Base-by-base conservation (phyloP, 139 green algal genomes). In the Chlorella sp. region DNA sequence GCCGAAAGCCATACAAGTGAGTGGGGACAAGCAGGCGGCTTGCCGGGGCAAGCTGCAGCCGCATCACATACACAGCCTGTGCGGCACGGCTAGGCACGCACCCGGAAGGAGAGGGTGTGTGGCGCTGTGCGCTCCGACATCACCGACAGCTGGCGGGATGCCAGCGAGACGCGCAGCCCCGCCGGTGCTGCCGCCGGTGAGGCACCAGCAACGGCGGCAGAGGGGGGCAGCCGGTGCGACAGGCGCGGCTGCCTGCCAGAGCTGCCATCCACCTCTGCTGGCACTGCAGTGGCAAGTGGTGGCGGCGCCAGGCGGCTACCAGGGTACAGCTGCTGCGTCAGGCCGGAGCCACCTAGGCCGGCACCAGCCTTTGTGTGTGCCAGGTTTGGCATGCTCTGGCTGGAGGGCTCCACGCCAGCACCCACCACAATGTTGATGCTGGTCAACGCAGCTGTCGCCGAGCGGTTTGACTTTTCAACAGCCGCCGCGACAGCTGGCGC, bases 331-430 rank as follows among this genome's bases (percentile, higher is more conserved):
- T 39, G 36, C 78, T 83, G 78, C 78, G 26, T 34, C 75, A 36
- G 24, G 11, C 2, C 39, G 26, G 39, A 22, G 39, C 39, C 3
- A 24, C 78, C 39, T 39, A 61, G 78, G 39, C 39, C 2, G 39
- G 1, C 0, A 19, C 64, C n/a, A 22, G 34, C 78, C 7, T 61
- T 36, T 22, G 24, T 0, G 9, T 60, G 21, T n/a, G 21, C 79
- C 40, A 87, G 61, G 36, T 87, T 87, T 22, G 83, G 83, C 37
- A 78, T 61, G 83, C 83, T 87, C 11, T 68, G 34, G 28, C 34
- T 32, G 22, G 83, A 80, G 18, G 64, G 61, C 26, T 78, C 61
- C 83, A 87, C 83, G 12, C 83, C 83, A 16, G 83, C 83, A 64
- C 68, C 39, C 37, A 78, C 83, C 21, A 87, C 64, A 18, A 87